These are phyloP conservation scores for Aspergillus oerlinghausenensis DNA, from an alignment of 2,329 filamentous ascomycete genomes.

Conservation along the genomic window DNA sequence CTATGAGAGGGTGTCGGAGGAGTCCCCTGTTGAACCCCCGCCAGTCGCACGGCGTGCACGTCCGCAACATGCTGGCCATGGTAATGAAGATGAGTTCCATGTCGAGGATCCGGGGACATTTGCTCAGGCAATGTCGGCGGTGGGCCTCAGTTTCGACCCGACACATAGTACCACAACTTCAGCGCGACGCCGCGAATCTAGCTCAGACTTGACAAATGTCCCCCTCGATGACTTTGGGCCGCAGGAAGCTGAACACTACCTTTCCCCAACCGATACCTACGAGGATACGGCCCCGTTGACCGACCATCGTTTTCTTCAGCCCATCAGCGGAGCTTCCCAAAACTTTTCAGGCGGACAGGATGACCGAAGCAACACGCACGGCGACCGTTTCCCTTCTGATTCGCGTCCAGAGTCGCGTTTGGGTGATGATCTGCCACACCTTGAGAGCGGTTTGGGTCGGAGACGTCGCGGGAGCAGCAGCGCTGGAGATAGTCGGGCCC, in stretches of 20 bases:
- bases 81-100: slow-evolving; percentile 27
- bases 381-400: slow-evolving; percentile 49
- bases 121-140: slow-evolving; percentile 38
- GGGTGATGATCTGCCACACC: slow-evolving; percentile 56
- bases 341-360: slow-evolving; percentile 38
- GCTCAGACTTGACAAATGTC: slow-evolving; percentile 26
- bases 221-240: slow-evolving; percentile 26
- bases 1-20: slow-evolving; percentile 52
- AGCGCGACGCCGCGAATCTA: slow-evolving; percentile 18
- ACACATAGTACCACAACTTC: slow-evolving; percentile 17
- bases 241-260: slow-evolving; percentile 51
- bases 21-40: slow-evolving; percentile 40
- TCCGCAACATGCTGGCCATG: slow-evolving; percentile 13
- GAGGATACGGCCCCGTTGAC: slow-evolving; percentile 58
- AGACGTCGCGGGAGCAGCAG: slow-evolving; percentile 54
- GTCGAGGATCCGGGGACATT: slow-evolving; percentile 37
- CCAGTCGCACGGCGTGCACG: slow-evolving; percentile 18
- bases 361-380: slow-evolving; percentile 51
- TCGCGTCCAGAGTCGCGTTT: slow-evolving; percentile 44
- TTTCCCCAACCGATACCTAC: slow-evolving; percentile 47
- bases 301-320: slow-evolving; percentile 51
- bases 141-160: slow-evolving; percentile 39
- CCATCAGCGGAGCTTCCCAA: slow-evolving; percentile 48
- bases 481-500: slow-evolving; percentile 29
- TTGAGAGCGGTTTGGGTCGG: slow-evolving; percentile 56